Evolutionary conservation across 805 yeast genomes (phyloP).

Genomic region (Scheffersomyces ergatensis): DNA sequence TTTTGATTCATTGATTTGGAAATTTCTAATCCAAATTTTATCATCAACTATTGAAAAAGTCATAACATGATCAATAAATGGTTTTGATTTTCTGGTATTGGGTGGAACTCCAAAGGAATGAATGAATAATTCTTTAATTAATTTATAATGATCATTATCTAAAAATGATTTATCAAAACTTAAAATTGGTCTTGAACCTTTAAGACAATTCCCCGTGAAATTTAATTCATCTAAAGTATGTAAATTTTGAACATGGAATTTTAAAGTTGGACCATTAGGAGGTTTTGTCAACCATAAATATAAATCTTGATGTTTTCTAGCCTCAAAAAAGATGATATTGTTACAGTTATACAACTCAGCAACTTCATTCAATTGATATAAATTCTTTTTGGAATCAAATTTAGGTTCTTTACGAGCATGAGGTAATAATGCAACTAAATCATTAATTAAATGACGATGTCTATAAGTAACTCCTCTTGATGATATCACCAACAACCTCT

Average conservation of each 20-base stretch:
- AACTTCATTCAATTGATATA: constrained; percentile 86
- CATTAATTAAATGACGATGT: constrained; percentile 91
- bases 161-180: constrained; percentile 81
- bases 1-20: constrained; percentile 74
- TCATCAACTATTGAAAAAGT: constrained; percentile 89
- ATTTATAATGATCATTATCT: constrained; percentile 59
- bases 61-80: constrained; percentile 93
- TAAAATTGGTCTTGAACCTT: constrained; percentile 91
- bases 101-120: constrained; percentile 90
- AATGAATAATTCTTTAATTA: constrained; percentile 65
- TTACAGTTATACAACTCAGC: constrained; percentile 98
- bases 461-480: constrained; percentile 94
- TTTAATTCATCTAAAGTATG: constrained; percentile 95
- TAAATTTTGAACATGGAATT: constrained; percentile 89
- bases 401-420: constrained; percentile 97
- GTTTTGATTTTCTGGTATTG: constrained; percentile 85
- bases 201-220: constrained; percentile 93
- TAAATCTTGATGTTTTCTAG: constrained; percentile 93
- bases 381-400: constrained; percentile 86
- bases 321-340: constrained; percentile 89
- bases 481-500: constrained; percentile 82
- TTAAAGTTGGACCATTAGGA: constrained; percentile 96
- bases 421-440: constrained; percentile 76
- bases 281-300: constrained; percentile 95
- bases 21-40: constrained; percentile 94